Base-by-base conservation (phyloP, 345 rosid species). In the Pistacia vera region DNA sequence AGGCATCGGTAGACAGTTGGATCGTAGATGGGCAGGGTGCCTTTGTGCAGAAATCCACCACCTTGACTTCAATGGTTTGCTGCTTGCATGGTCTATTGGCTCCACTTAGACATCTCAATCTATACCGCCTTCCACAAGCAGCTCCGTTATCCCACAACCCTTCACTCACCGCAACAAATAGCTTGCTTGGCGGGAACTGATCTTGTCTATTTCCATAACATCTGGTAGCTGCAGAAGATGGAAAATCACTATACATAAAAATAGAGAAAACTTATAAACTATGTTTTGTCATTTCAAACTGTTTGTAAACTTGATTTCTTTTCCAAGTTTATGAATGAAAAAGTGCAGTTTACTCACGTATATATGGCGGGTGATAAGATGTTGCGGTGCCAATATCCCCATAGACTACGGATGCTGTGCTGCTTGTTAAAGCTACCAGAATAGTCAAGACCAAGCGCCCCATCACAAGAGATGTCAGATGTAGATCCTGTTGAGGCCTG, bases 61-160 rank as follows among this genome's bases (percentile, higher is more conserved):
- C 84, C 61, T 71, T 77, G 14, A 81, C 88, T 11, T 76, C 83
- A 20, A 74, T 73, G 28, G 76, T 62, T 16, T 57, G 74, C 1
- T 11, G 64, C 57, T 81, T 83, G 64, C 80, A 81, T 0, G 80
- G 81, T 58, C 70, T 9, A 5, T 70, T 57, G 9, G 70, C 41
- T 9, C 86, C 84, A 13, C 86, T 85, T 17, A 78, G 67, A 69
- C 88, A 85, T 66, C 81, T 33, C 68, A 85, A 11, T 63, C 77
- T 49, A 63, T 82, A 78, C 0, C 77, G 70, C 66, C 84, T 76
- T 51, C 79, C 80, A 30, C 85, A 82, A 25, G 85, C 85, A 2
- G 85, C 85, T 0, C 80, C 81, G 8, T 83, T 80, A 22, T 80
- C 83, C 84, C 86, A 80, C 68, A 85, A 72, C 3, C 78, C 78